Base-by-base conservation (phyloP, 2,329 filamentous ascomycete genomes). In the Trichoderma pleuroti region DNA sequence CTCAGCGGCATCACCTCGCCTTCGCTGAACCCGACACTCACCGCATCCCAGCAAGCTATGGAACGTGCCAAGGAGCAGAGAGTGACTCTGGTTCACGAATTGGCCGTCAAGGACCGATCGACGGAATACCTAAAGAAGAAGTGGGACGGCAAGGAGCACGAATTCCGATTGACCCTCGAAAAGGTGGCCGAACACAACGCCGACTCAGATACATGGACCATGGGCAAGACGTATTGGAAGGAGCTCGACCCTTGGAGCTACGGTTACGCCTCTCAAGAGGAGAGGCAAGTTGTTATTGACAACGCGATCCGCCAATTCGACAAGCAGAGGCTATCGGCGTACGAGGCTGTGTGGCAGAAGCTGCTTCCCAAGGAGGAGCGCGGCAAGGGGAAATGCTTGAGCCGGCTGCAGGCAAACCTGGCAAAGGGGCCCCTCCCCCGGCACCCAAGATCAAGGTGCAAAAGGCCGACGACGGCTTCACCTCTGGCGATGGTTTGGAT, bases 211-310 rank as follows among this genome's bases (percentile, higher is more conserved):
- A 88, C 84, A 73, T 91, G 86, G 84, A 79, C 81, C 39, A 79
- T 91, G 74, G 84, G 85, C 72, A 88, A 87, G 79, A 80, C 82
- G 28, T 87, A 84, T 72, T 91, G 86, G 85, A 90, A 86, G 78
- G 89, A 91, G 73, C 82, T 91, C 16, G 88, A 91, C 74, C 86
- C 90, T 26, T 91, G 86, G 84, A 86, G 84, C 70, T 90, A 89
- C 77, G 81, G 86, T 32, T 91, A 91, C 75, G 81, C 82, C 57
- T 82, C 78, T 46, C 79, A 84, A 21, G 84, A 86, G 36, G 84
- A 88, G 72, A 86, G 89, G 34, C 83, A 93, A 77, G 80, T 84
- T 75, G 85, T 87, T 72, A 86, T 91, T 76, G 83, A 92, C 79
- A 85, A 89, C 74, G 88, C 89, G 16, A 83, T 90, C 70, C 85